Percentiles rank a stretch among this genome's conserved stretches.
These are phyloP conservation scores for Rhodotorula diobovata DNA, from an alignment of 768 basidiomycete genomes.

Conservation along the genomic window DNA sequence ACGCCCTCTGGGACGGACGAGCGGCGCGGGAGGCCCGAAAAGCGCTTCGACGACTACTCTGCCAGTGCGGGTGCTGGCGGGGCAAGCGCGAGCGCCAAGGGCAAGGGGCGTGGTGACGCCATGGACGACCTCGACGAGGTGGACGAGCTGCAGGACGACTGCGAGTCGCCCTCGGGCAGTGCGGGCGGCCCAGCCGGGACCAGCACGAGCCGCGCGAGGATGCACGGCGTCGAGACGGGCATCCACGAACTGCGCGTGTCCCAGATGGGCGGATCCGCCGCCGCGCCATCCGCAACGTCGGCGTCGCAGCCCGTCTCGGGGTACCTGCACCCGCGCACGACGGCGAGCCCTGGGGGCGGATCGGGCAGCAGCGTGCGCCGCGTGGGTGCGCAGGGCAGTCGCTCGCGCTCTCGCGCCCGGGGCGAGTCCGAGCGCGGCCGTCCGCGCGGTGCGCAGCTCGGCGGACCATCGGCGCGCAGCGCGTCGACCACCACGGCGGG, in stretches of 20 bases:
- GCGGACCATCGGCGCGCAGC: conserved; percentile 11
- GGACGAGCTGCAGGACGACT: conserved; percentile 26
- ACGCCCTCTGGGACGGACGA: conserved; percentile 13
- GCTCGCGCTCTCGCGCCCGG: conserved; percentile 18
- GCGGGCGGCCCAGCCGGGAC: background rate
- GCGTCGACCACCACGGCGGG: background rate
- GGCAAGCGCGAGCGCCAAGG: background rate
- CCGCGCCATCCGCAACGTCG: background rate
- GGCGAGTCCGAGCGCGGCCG: conserved; percentile 29
- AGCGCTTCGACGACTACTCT: conserved; percentile 32
- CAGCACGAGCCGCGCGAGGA: conserved; percentile 2
- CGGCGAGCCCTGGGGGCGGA: background rate
- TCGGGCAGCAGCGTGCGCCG: background rate
- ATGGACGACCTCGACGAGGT: conserved; percentile 25
- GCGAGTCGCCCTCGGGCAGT: background rate
- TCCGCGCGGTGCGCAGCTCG: conserved; percentile 8
- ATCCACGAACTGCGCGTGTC: conserved; percentile 31
- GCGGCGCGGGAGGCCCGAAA: conserved; percentile 30
- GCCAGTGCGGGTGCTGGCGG: background rate
- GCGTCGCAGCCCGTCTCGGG: background rate
- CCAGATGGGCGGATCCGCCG: background rate
- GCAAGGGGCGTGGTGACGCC: conserved; percentile 18
- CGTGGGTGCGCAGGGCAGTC: background rate
- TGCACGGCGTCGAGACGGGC: conserved; percentile 35
- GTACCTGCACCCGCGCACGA: background rate